phyloP scores from a whole-genome alignment of 2,329 filamentous ascomycete species.

The Aulographum hederae region DNA sequence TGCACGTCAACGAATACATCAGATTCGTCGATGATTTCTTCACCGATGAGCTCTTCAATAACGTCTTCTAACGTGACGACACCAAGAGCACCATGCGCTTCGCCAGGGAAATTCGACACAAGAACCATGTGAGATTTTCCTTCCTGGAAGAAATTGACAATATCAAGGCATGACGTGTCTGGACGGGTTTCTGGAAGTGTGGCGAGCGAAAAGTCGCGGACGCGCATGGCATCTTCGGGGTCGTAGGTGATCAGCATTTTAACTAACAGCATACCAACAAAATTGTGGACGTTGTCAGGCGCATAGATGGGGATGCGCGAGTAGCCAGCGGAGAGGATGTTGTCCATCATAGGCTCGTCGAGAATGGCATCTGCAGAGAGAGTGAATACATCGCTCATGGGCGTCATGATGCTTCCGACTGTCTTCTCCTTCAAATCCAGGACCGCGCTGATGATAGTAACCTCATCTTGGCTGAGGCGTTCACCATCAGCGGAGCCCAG shows the following conservation, averaged over 20 bases:
- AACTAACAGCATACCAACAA: conserved; percentile 92
- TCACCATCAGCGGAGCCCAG: conserved; percentile 68
- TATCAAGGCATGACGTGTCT: conserved; percentile 91
- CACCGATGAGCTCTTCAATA: conserved; percentile 95
- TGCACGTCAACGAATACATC: conserved; percentile 97
- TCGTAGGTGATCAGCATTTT: conserved; percentile 99
- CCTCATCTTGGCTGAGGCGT: conserved; percentile 88
- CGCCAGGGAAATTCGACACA: conserved; percentile 79
- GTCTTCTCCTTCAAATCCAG: conserved; percentile 92
- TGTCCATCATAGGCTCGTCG: conserved; percentile 87
- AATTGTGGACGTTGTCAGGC: conserved; percentile 66
- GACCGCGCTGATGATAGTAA: conserved; percentile 95
- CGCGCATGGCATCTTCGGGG: conserved; percentile 73
- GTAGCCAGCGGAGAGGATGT: conserved; percentile 82
- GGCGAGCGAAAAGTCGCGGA: conserved; percentile 79
- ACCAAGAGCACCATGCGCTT: conserved; percentile 74
- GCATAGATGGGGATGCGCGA: conserved; percentile 91
- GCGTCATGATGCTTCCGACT: conserved; percentile 93
- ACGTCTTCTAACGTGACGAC: conserved; percentile 96
- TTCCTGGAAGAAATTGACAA: conserved; percentile 99
- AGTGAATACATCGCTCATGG: conserved; percentile 92
- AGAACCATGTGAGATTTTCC: conserved; percentile 98
- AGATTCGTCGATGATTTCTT: conserved; percentile 98
- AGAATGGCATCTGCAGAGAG: conserved; percentile 90
- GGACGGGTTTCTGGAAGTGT: conserved; percentile 89